Conservation (phyloP, 352 stramenopile genomes). For the Phytophthora pluvialis region DNA sequence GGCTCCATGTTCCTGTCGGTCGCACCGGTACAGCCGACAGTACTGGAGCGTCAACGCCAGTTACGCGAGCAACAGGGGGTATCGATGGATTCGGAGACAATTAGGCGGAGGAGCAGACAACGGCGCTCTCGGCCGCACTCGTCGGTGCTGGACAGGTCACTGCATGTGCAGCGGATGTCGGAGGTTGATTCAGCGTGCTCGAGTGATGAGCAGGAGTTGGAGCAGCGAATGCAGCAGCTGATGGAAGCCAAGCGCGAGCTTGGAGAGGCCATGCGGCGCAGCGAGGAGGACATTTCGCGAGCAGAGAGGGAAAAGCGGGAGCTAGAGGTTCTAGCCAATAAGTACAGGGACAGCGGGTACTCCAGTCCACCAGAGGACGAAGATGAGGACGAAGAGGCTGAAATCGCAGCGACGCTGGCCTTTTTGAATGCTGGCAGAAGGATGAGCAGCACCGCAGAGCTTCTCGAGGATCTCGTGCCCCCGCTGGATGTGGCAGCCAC, state of each 20-base stretch:
- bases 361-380: conserved; percentile 27
- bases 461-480: conserved; percentile 37
- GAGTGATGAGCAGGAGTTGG: conserved; percentile 51
- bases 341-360: conserved; percentile 44
- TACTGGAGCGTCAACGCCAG: conserved; percentile 33
- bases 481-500: conserved; percentile 55
- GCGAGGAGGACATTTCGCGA: conserved; percentile 39
- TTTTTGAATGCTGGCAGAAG: conserved; percentile 34
- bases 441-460: conserved; percentile 27
- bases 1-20: conserved; percentile 42
- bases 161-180: conserved; percentile 35
- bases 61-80: conserved; percentile 19
- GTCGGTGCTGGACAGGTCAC: conserved; percentile 27
- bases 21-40: conserved; percentile 29
- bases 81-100: conserved; percentile 20
- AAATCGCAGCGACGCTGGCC: conserved; percentile 32
- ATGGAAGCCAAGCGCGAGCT: conserved; percentile 46
- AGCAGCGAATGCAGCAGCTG: conserved; percentile 50
- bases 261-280: conserved; percentile 42
- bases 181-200: conserved; percentile 28
- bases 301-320: conserved; percentile 41
- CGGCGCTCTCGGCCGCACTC: conserved; percentile 28
- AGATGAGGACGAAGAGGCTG: conserved; percentile 34
- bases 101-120: conserved; percentile 16
- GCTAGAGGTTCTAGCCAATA: conserved; percentile 40